Base-by-base conservation (phyloP, 1,284 basidiomycete genomes). In the Leccinum angustisporum region DNA sequence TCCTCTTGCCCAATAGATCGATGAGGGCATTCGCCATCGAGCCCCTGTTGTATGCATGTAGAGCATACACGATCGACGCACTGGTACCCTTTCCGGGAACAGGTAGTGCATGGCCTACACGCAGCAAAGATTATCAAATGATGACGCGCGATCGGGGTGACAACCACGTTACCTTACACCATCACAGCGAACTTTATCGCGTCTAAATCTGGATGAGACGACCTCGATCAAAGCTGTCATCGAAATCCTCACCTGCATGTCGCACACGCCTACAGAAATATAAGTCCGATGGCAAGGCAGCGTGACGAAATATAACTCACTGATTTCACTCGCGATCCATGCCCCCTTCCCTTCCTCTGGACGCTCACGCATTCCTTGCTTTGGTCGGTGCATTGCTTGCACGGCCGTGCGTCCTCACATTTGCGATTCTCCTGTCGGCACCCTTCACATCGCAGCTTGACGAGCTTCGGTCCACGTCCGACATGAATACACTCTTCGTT, bases 101-200 rank as follows among this genome's bases (percentile, higher is more conserved):
- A 85, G 16, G 78, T 74, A 14, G 71, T 61, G 66, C 83, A 85
- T 55, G 83, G 83, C 64, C 82, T 83, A 62, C 51, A 52, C 30
- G 52, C 50, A 63, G 59, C 14, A 60, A 50, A 54, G 13, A 40
- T 66, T 18, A 57, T 64, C 55, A 43, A 46, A 46, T 11, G 51
- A 54, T 40, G 30, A 46, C 51, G 36, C 25, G 21, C 10, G 31
- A 48, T 46, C 21, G 56, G 21, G n/a, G 30, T 34, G 57, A 54
- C 46, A 52, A 36, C 53, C 48, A 66, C 67, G 58, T 61, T 67
- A 83, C 81, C 84, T 78, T 57, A 76, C 70, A 31, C 84, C 83
- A 66, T 84, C 82, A 67, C 85, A 86, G 6, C 83, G 79, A 65
- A 85, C 79, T 73, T 86, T 86, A 70, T 85, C 82, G 30, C 81